Evolutionary conservation across 2,329 filamentous ascomycete genomes (phyloP).

Genomic region (Fusarium tuaranense): DNA sequence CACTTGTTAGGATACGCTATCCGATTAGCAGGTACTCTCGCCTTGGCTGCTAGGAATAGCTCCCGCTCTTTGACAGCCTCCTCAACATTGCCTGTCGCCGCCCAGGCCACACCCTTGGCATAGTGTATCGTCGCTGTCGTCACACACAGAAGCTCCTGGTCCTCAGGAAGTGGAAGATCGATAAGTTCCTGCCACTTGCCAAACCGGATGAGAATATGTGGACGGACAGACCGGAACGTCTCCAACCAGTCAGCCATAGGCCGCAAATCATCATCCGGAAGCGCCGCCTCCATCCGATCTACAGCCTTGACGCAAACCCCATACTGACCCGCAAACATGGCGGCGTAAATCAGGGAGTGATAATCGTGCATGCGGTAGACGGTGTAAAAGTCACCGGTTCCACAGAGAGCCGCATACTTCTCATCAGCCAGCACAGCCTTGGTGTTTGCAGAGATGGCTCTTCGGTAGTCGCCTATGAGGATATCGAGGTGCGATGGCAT

Average conservation of each 20-base stretch:
- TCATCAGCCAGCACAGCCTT: conserved; percentile 75
- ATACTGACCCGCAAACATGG: conserved; percentile 79
- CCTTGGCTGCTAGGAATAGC: conserved; percentile 62
- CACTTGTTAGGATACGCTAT: conserved; percentile 77
- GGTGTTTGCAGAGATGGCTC: conserved; percentile 69
- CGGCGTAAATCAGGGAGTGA: conserved; percentile 79
- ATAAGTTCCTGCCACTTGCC: conserved; percentile 76
- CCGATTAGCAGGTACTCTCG: conserved; percentile 65
- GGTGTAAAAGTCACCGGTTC: conserved; percentile 76
- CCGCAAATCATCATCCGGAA: conserved; percentile 64
- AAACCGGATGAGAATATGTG: conserved; percentile 78
- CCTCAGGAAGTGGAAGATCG: conserved; percentile 63
- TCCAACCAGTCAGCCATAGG: conserved; percentile 84
- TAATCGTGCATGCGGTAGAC: conserved; percentile 79
- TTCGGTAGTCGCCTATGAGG: conserved; percentile 75
- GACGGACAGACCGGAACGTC: conserved; percentile 71
- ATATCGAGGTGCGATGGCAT: conserved; percentile 83
- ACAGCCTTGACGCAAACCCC: conserved; percentile 70
- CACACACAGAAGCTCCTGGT: conserved; percentile 70
- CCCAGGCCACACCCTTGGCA: conserved; percentile 73
- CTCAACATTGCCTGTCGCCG: conserved; percentile 64
- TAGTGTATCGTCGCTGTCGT: conserved; percentile 77
- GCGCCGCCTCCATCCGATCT: conserved; percentile 65
- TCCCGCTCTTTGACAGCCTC: conserved; percentile 63
- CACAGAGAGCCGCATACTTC: conserved; percentile 67